phyloP scores from a whole-genome alignment of 306 rosid species.

The Trichosanthes truncata region DNA sequence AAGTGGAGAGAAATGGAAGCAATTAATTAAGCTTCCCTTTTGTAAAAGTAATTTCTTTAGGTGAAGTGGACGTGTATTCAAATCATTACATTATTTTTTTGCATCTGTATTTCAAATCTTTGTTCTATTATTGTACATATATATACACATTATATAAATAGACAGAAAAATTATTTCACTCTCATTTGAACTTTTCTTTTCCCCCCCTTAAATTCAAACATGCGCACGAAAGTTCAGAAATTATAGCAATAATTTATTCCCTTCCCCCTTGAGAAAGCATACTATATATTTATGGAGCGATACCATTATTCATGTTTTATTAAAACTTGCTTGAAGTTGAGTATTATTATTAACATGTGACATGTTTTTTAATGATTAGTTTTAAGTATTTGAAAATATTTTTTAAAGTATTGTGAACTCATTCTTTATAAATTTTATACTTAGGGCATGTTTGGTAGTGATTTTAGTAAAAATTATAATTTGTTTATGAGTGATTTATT shows the following conservation, averaged over 20 bases:
- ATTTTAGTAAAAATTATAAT: too few relatives aligned
- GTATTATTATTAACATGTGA: background rate
- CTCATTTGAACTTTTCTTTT: background rate
- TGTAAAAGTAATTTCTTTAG: background rate
- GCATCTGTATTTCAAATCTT: slow-evolving; percentile 1
- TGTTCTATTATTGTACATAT: background rate
- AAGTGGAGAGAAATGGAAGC: background rate
- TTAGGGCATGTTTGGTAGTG: too few relatives aligned
- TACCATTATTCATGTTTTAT: background rate
- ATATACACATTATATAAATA: background rate
- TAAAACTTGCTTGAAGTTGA: background rate
- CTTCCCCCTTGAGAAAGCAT: background rate
- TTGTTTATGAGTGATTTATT: too few relatives aligned
- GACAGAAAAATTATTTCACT: background rate
- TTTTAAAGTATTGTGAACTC: background rate
- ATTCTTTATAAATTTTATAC: background rate
- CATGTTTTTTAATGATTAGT: background rate
- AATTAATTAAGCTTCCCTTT: background rate
- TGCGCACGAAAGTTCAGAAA: background rate
- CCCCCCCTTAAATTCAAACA: background rate
- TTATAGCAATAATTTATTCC: background rate
- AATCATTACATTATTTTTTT: background rate
- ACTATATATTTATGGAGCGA: background rate
- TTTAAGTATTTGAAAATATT: background rate
- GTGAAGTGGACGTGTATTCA: background rate